Evolutionary conservation across 306 rosid species (phyloP), one percentile per base, ranked within the genome.

Genomic region (Pachyrhizus erosus): DNA sequence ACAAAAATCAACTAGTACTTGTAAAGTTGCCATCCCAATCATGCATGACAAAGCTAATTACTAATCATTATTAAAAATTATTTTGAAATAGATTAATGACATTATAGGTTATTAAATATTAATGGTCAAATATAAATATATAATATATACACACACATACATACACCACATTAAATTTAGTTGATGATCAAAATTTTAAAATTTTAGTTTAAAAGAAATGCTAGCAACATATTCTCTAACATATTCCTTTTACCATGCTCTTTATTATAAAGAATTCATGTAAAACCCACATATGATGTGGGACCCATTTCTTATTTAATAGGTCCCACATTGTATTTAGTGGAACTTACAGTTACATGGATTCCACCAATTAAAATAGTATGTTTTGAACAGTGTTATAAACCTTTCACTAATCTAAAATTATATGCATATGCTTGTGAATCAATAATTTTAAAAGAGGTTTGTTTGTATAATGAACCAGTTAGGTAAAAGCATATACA

Each of bases 1-100:
- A 86, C 76, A 42, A 82, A 80, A 82, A 70, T 24, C 55, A 51
- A 52, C 9, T 52, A 23, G 34, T 10, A 62, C 33, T 7, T 14
- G 45, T 52, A 40, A 51, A 69, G 20, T 42, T 18, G 2, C 2
- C 72, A 23, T 57, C 20, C 11, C 20, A 58, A 80, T 9, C 78
- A 70, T 70, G 33, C 70, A 80, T 57, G 49, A 11, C 66, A 55
- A 68, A 37, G 24, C 2, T 24, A 51, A 67, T 49, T 23, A 33
- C 14, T 29, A 51, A 79, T 23, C 70, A 69, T 42, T 26, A 27
- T 29, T 13, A 21, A 54, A 72, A 12, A 5, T 10, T 52, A 29
- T 70, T 14, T 33, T 29, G 3, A 58, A 29, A 64, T 62, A 31
- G 9, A 67, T 65, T 23, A 9, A n/a, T 49, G 5, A 48, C 33